Percentiles rank a stretch among this genome's conserved stretches.
phyloP scores from a whole-genome alignment of 2,329 filamentous ascomycete genomes.

The Coleophoma eucalyptorum region DNA sequence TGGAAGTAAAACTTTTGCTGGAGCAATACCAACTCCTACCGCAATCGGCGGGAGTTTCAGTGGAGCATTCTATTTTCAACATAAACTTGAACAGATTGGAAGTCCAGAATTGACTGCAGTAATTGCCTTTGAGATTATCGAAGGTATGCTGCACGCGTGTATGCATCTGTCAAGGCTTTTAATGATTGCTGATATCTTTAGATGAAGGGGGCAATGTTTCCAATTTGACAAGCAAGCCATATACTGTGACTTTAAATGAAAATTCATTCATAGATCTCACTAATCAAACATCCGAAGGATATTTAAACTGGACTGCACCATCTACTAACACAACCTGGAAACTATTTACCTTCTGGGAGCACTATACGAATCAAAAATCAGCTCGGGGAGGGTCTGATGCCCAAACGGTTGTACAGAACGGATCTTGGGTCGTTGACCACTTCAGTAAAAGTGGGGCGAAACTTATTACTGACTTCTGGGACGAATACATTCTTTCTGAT shows the following conservation, averaged over 20 bases:
- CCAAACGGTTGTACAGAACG: conserved; percentile 24
- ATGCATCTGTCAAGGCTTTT: background rate
- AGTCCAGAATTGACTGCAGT: background rate
- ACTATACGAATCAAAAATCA: conserved; percentile 19
- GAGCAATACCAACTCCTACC: background rate
- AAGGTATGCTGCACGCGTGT: background rate
- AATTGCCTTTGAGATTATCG: background rate
- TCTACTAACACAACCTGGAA: background rate
- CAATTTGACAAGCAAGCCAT: too few species aligned
- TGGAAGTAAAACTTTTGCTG: background rate
- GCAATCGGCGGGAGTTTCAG: background rate
- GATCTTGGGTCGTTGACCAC: conserved; percentile 25
- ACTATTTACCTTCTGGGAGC: conserved; percentile 1
- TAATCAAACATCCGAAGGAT: background rate
- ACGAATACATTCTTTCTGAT: conserved; percentile 1
- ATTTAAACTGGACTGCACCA: background rate
- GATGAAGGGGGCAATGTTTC: too few species aligned
- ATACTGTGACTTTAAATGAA: background rate
- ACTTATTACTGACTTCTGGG: conserved; percentile 1
- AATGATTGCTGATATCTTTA: too few species aligned
- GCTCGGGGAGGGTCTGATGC: conserved; percentile 17
- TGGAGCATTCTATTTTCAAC: background rate
- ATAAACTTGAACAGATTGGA: background rate
- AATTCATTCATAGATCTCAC: background rate
- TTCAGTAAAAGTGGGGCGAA: conserved; percentile 2